Evolutionary conservation across 176 grass and related monocot species (phyloP).

Genomic region (Avena sativa): DNA sequence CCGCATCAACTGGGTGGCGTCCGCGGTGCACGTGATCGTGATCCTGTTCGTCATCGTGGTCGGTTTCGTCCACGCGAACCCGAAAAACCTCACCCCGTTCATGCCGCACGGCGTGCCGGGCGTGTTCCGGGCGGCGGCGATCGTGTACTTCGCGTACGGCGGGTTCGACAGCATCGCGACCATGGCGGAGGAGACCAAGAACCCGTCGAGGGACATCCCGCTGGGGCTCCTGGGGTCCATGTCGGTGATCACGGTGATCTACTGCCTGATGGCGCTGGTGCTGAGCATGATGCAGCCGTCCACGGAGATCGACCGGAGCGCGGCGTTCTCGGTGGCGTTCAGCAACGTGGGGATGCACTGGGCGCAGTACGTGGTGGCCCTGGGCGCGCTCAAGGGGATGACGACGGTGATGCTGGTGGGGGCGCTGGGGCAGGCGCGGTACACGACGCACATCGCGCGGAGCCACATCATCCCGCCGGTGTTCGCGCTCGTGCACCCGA

Average conservation of each 20-base stretch:
- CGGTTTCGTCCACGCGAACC: conserved; percentile 66
- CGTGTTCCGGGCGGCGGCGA: conserved; percentile 83
- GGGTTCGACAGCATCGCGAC: conserved; percentile 95
- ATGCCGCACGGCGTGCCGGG: conserved; percentile 70
- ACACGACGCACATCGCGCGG: conserved; percentile 92
- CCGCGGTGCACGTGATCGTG: conserved; percentile 59
- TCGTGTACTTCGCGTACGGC: conserved; percentile 92
- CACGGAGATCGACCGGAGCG: conserved; percentile 60
- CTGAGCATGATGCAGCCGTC: conserved; percentile 96
- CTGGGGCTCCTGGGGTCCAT: conserved; percentile 82
- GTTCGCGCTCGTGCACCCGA: conserved; percentile 89
- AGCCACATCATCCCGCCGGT: conserved; percentile 97
- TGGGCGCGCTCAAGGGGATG: conserved; percentile 98
- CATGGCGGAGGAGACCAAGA: conserved; percentile 94
- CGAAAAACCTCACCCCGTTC: conserved; percentile 74
- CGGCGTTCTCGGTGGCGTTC: conserved; percentile 87
- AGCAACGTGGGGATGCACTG: conserved; percentile 71
- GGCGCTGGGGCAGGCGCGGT: conserved; percentile 77
- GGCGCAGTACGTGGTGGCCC: conserved; percentile 86
- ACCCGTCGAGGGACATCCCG: conserved; percentile 87
- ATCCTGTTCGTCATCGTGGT: conserved; percentile 79
- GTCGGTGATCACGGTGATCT: conserved; percentile 82
- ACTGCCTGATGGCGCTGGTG: conserved; percentile 84
- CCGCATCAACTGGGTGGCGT: conserved; percentile 83
- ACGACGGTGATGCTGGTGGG: conserved; percentile 91